These are phyloP conservation scores for Hondaea fermentalgiana DNA, from an alignment of 108 stramenopile species.

Conservation along the genomic window DNA sequence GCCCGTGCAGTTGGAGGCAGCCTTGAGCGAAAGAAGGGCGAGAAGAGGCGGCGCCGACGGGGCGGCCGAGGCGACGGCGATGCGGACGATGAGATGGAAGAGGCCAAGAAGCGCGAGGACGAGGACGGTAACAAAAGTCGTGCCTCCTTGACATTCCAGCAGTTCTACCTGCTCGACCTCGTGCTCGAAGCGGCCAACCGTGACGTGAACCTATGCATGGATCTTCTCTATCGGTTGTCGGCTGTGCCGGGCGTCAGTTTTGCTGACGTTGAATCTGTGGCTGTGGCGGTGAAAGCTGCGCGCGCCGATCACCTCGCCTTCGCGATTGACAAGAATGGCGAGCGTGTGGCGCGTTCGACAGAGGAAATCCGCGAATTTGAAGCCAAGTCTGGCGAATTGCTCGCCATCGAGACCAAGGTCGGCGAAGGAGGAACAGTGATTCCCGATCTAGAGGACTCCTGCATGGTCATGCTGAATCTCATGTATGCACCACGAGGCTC, in stretches of 20 bases:
- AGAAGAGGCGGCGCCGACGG: not conserved
- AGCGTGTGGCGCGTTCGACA: not conserved
- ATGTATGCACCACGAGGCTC: slow-evolving; percentile 25
- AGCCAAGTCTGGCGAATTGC: not conserved
- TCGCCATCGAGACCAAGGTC: not conserved
- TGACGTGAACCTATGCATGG: not conserved
- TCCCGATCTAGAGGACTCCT: not conserved
- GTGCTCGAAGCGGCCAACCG: slow-evolving; percentile 1
- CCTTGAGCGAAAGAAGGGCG: too few relatives aligned
- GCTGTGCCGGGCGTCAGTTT: slow-evolving; percentile 15
- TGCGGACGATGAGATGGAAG: not conserved
- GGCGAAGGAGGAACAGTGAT: not conserved
- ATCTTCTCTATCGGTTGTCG: not conserved
- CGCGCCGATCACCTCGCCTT: not conserved
- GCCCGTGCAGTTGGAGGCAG: too few relatives aligned
- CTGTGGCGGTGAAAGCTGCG: not conserved
- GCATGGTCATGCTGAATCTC: slow-evolving; percentile 23
- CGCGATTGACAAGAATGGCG: not conserved
- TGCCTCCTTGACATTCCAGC: slow-evolving; percentile 1
- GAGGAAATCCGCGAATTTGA: not conserved
- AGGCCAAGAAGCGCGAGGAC: not conserved
- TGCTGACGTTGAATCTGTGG: not conserved
- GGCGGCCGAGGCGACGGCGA: not conserved
- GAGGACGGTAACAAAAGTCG: slow-evolving; percentile 10
- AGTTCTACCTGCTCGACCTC: slow-evolving; percentile 1